phyloP scores from a whole-genome alignment of 2,329 filamentous ascomycete genomes.

The Colletotrichum musae region DNA sequence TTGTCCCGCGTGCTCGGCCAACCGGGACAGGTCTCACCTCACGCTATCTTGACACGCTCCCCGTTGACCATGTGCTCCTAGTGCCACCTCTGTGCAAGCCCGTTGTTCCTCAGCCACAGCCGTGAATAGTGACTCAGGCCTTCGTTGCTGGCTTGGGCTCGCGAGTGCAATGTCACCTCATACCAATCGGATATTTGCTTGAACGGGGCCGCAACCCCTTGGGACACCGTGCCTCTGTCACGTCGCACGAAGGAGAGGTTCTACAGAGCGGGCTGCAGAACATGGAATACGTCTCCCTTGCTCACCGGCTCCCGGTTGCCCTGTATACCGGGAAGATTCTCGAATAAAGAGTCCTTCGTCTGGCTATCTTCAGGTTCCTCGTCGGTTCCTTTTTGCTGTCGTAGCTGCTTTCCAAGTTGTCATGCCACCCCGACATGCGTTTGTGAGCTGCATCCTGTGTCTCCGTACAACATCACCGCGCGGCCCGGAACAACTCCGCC shows the following conservation, averaged over 20 bases:
- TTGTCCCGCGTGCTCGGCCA: slow-evolving; percentile 25
- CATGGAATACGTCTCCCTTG: slow-evolving; percentile 1
- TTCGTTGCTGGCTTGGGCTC: neutral
- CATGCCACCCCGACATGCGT: slow-evolving; percentile 19
- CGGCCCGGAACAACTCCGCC: slow-evolving; percentile 11
- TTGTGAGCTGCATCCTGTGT: slow-evolving; percentile 4
- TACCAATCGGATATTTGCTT: slow-evolving; percentile 24
- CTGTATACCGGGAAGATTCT: slow-evolving; percentile 27
- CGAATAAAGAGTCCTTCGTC: slow-evolving; percentile 8
- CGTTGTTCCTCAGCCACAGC: slow-evolving; percentile 9
- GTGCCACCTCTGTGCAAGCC: neutral
- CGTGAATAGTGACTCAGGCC: neutral
- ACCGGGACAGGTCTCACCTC: slow-evolving; percentile 22
- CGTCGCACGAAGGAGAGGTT: slow-evolving; percentile 9
- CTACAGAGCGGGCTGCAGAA: neutral
- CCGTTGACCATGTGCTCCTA: slow-evolving; percentile 4
- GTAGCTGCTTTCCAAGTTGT: neutral
- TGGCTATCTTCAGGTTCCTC: neutral
- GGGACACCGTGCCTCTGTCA: slow-evolving; percentile 10
- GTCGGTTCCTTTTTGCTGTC: neutral
- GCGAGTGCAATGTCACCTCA: slow-evolving; percentile 20
- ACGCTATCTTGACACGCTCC: neutral
- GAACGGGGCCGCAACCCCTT: neutral
- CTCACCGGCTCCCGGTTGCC: slow-evolving; percentile 7
- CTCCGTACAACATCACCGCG: slow-evolving; percentile 27